Evolutionary conservation across 164 flowering plant genomes (phyloP).

Genomic region (Magnolia officinalis): DNA sequence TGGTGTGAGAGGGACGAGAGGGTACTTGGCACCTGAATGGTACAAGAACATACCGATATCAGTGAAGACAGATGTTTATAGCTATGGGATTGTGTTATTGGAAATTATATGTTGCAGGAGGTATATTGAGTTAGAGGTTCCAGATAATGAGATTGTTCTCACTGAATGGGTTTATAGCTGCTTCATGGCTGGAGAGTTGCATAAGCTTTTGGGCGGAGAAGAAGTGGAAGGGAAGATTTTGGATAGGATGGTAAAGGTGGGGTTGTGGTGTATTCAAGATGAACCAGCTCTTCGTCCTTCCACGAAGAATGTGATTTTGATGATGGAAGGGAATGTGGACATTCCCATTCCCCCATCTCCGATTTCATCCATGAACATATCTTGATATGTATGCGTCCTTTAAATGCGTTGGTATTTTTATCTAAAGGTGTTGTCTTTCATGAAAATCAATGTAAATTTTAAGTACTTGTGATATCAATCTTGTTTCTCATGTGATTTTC

Average conservation of each 20-base stretch:
- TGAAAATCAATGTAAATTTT: too few species aligned
- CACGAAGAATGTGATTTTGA: slow-evolving; percentile 35
- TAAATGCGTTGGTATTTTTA: too few species aligned
- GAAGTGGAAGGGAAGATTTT: slow-evolving; percentile 12
- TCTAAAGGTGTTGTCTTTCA: too few species aligned
- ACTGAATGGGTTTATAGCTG: slow-evolving; percentile 27
- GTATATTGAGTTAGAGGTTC: slow-evolving; percentile 2
- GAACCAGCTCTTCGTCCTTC: slow-evolving; percentile 38
- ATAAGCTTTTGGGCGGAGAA: slow-evolving; percentile 9
- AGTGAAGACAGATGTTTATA: slow-evolving; percentile 32
- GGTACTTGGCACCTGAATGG: slow-evolving; percentile 25
- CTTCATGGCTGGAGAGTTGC: slow-evolving; percentile 11
- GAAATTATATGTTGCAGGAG: slow-evolving; percentile 25
- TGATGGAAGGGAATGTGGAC: slow-evolving; percentile 37
- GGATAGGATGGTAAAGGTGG: slow-evolving; percentile 30
- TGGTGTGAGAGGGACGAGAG: slow-evolving; percentile 16
- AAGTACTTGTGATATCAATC: too few species aligned
- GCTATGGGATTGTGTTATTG: slow-evolving; percentile 34
- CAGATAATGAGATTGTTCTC: slow-evolving; percentile 22
- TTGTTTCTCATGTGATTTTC: too few species aligned
- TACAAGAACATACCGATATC: slow-evolving; percentile 21
- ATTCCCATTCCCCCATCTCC: slow-evolving; percentile 26
- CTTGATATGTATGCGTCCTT: too few species aligned
- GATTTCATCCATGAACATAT: slow-evolving; percentile 9
- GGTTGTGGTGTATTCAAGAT: slow-evolving; percentile 38